Evolutionary conservation across 2,329 filamentous ascomycete species (phyloP).

Genomic region (Fusarium drepaniforme): DNA sequence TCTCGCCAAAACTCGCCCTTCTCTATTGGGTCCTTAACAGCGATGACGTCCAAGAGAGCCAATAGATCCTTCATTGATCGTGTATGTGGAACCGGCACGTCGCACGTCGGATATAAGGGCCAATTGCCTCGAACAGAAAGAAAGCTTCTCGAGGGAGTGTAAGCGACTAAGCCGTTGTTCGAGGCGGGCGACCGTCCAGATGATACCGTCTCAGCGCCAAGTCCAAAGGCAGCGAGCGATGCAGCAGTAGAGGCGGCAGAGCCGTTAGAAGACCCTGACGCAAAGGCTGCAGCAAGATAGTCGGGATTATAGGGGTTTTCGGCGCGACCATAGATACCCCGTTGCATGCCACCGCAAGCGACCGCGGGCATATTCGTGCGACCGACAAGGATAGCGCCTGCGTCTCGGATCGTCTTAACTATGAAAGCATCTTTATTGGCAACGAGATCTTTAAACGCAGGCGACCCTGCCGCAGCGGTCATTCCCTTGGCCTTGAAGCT

Average conservation of each 20-base stretch:
- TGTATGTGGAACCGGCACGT: slow-evolving; percentile 65
- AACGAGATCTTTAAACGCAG: slow-evolving; percentile 62
- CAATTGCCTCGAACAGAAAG: slow-evolving; percentile 65
- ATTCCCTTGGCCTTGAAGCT: slow-evolving; percentile 66
- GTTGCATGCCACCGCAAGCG: slow-evolving; percentile 69
- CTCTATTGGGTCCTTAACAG: neutral
- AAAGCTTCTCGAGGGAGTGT: slow-evolving; percentile 65
- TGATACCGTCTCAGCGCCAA: neutral
- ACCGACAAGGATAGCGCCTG: slow-evolving; percentile 48
- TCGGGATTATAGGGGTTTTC: slow-evolving; percentile 67
- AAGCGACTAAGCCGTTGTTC: slow-evolving; percentile 53
- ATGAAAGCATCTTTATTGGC: slow-evolving; percentile 65
- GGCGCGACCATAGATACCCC: slow-evolving; percentile 66
- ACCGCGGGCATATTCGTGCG: slow-evolving; percentile 69
- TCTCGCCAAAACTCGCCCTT: neutral
- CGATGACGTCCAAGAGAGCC: slow-evolving; percentile 59
- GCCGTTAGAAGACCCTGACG: slow-evolving; percentile 69
- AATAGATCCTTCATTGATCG: slow-evolving; percentile 63
- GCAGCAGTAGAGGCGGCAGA: slow-evolving; percentile 56
- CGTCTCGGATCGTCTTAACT: slow-evolving; percentile 48
- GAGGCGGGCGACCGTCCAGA: neutral
- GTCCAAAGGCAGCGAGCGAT: neutral
- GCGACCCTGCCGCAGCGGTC: slow-evolving; percentile 65
- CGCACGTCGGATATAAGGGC: slow-evolving; percentile 67
- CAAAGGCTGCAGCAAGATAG: slow-evolving; percentile 66